Evolutionary conservation across 192 early-diverging fungal genomes (phyloP), one percentile per base, ranked within the genome.

Genomic region (Geosiphon pyriformis): DNA sequence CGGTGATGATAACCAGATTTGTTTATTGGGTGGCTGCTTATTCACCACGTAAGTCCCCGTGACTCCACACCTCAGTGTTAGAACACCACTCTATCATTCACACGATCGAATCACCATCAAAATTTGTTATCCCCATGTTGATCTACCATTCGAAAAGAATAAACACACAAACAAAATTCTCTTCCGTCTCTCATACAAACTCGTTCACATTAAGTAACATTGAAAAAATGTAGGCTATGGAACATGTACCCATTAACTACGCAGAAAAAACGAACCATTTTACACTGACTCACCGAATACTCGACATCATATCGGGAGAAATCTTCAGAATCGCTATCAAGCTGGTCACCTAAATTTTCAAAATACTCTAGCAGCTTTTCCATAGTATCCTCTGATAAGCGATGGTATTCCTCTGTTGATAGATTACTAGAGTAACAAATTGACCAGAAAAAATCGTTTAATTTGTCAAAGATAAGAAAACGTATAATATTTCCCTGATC

Each of bases 1-100:
- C 1, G 96, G 96, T 26, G 94, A 97, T 35, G 94, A 97, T 18
- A 96, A 77, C 96, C 96, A 98, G 11, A 98, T 94, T 74, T 98
- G 96, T 70, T 88, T 90, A 76, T 97, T 98, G 1, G 96, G 94
- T 26, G 96, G 94, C 77, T 98, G 96, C 68, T 98, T 98, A 72
- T 98, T 98, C 67, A 98, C 75, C 0, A 98, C 96, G 70, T 94
- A 98, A 0, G 93, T 96, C 34, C 94, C 94, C 25, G 73, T 68
- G 11, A 67, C 67, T 4, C 93, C 94, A 0, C 95, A 76, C 4
- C 75, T 83, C 12, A 98, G 68, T 0, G 95, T 98, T 75, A 98
- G 74, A 17, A 98, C 96, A 35, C 94, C 94, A 56, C 80, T 84
- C 76, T 80, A 20, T 26, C 17, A 62, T 26, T 27, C 10, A 20